phyloP scores from a whole-genome alignment of 768 basidiomycete species.

The Termitomyces sp. region DNA sequence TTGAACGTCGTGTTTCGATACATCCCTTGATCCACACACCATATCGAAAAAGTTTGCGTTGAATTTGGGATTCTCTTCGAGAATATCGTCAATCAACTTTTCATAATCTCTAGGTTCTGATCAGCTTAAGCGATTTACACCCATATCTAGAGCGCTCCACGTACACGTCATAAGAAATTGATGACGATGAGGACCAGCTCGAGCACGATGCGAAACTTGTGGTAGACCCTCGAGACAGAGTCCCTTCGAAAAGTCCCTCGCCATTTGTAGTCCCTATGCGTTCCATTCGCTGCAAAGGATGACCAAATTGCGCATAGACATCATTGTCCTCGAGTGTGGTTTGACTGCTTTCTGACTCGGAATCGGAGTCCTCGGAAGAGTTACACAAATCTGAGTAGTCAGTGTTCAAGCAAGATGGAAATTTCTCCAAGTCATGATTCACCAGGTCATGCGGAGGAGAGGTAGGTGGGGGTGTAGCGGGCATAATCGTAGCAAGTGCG shows the following conservation, averaged over 20 bases:
- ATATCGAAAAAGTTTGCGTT: slow-evolving; percentile 16
- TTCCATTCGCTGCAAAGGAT: slow-evolving; percentile 30
- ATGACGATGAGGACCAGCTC: slow-evolving; percentile 24
- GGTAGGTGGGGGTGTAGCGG: not conserved
- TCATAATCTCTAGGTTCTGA: slow-evolving; percentile 25
- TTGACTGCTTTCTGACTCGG: slow-evolving; percentile 23
- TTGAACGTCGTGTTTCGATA: not conserved
- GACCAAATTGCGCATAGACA: slow-evolving; percentile 20
- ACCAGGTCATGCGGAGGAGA: not conserved
- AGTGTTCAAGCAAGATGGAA: not conserved
- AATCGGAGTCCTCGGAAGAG: slow-evolving; percentile 14
- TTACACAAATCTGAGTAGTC: slow-evolving; percentile 18
- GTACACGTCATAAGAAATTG: slow-evolving; percentile 25
- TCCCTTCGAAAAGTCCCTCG: slow-evolving; percentile 12
- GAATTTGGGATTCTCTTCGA: slow-evolving; percentile 19
- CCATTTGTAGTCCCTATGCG: slow-evolving; percentile 22
- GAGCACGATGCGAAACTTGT: slow-evolving; percentile 17
- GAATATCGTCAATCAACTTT: slow-evolving; percentile 24
- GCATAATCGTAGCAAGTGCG: not conserved
- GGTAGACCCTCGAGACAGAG: slow-evolving; percentile 17
- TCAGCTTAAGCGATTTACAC: not conserved
- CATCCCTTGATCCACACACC: slow-evolving; percentile 6
- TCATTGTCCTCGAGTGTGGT: slow-evolving; percentile 27
- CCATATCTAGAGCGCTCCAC: not conserved
- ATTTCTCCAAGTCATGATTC: not conserved